Base-by-base conservation (phyloP, 805 yeast genomes). In the Pichia scutulata region DNA sequence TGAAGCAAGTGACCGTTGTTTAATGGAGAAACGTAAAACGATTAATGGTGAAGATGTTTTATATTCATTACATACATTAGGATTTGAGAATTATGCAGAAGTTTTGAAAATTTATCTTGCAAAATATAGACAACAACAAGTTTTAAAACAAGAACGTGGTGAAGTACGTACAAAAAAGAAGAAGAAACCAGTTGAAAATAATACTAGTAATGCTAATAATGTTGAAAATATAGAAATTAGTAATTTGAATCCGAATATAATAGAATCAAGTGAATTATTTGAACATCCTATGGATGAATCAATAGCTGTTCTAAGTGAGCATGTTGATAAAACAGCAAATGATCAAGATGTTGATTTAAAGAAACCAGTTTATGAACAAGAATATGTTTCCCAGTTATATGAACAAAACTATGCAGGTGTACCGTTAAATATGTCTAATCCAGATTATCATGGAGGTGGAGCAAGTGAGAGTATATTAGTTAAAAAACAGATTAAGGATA, bases 71-170 rank as follows among this genome's bases (percentile, higher is more conserved):
- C 72, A 74, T 40, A 74, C 82, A 9, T 67, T 82, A 30, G 88
- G 88, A 12, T 82, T 82, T 60, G 88, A 82, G 55, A 82, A 82
- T 60, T 82, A 82, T 59, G 76, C 85, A 25, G 88, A 82, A 60
- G 83, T 82, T 39, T 71, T 82, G 55, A 82, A 82, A 59, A 82
- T 82, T 40, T 82, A 82, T 59, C 66, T 82, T 52, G 84, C 88
- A 45, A 82, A 82, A 61, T 82, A 81, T 61, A 66, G 88, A 57
- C 83, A 81, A 52, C 90, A 85, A 57, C 90, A 86, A 60, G 89
- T 88, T 2, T 58, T 83, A 53, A 81, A 76, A 58, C 88, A 82
- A 59, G 86, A 81, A 56, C 67, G 85, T 25, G 84, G 84, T 2
- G 86, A 81, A 54, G 59, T 73, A 7, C 62, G 68, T 43, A 69